Evolutionary conservation across 192 early-diverging fungal species (phyloP).

Genomic region (Rhizophlyctis rosea): DNA sequence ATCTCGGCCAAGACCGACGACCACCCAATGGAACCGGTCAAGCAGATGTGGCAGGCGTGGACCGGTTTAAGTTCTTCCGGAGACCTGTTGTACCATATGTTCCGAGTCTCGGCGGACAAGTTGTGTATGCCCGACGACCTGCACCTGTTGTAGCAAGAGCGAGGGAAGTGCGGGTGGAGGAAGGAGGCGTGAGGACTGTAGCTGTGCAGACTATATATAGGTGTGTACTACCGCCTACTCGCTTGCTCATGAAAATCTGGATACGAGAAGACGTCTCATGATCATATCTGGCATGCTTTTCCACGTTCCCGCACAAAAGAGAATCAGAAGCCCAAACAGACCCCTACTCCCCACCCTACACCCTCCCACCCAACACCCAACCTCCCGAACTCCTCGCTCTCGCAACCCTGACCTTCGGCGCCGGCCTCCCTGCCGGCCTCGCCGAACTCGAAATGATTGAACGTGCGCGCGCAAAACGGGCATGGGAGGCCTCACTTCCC

Average conservation of each 20-base stretch:
- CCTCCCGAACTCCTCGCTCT: conserved; percentile 59
- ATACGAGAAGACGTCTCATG: conserved; percentile 2
- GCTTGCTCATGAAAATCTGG: conserved; percentile 8
- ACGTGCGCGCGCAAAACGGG: conserved; percentile 54
- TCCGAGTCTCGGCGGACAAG: conserved; percentile 49
- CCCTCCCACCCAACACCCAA: conserved; percentile 28
- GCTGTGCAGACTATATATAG: conserved; percentile 52
- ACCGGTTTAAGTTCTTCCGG: conserved; percentile 60
- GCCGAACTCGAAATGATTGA: conserved; percentile 65
- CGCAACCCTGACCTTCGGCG: conserved; percentile 51
- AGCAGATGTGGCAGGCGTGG: conserved; percentile 41
- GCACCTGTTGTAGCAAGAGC: conserved; percentile 9
- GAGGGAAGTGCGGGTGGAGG: conserved; percentile 22
- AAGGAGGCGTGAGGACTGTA: conserved; percentile 29
- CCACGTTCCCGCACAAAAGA: conserved; percentile 24
- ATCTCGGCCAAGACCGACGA: conserved; percentile 46
- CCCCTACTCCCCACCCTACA: conserved; percentile 61
- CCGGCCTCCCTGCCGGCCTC: conserved; percentile 50
- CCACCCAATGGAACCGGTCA: conserved; percentile 26
- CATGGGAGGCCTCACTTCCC: conserved; percentile 56
- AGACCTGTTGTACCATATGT: conserved; percentile 59
- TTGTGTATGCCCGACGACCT: conserved; percentile 48
- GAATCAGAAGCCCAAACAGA: conserved; percentile 61
- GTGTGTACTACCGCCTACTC: too few species aligned
- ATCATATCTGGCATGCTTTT: background rate